Base-by-base conservation (phyloP, 2,329 filamentous ascomycete genomes). In the Penicillium sp. region DNA sequence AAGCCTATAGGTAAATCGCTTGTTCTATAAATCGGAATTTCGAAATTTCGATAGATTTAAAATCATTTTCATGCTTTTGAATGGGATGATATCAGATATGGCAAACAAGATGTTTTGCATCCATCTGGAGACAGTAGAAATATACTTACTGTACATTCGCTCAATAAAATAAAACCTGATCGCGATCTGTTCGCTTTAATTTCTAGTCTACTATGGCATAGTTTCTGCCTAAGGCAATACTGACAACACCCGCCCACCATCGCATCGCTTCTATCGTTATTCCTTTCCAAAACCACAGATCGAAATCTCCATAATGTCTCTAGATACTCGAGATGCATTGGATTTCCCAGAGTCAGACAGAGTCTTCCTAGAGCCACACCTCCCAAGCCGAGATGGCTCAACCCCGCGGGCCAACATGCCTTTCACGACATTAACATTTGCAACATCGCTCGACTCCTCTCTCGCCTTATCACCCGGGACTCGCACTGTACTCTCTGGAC, bases 341-440 rank as follows among this genome's bases (percentile, higher is more conserved):
- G 50, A 53, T 13, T 72, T 72, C 42, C 61, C 71, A 2, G 42
- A 59, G 12, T 46, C 59, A 7, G 58, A 67, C 11, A 57, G 64
- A 28, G 43, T 43, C 2, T 71, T 70, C 34, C 57, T 77, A 26
- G 60, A 64, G 29, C 62, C 66, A 6, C 75, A 74, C 47, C 55
- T 77, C 9, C 69, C 69, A 15, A 45, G 44, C 6, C 34, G 42
- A 30, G 42, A 52, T 37, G 41, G 37, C 28, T 39, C 49, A n/a
- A 41, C 32, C 29, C 37, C 47, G 18, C 31, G 32, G 26, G 46
- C 61, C 12, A 37, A 47, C 34, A 48, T 56, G 23, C 73, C 72
- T 2, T 71, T 71, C 57, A 74, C 85, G 27, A 95, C 88, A 10
- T 73, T 95, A 32, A 95, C 89, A 12, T 95, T 87, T 62, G 89